Evolutionary conservation across 2,329 filamentous ascomycete species (phyloP).

Genomic region (Didymella sp.): DNA sequence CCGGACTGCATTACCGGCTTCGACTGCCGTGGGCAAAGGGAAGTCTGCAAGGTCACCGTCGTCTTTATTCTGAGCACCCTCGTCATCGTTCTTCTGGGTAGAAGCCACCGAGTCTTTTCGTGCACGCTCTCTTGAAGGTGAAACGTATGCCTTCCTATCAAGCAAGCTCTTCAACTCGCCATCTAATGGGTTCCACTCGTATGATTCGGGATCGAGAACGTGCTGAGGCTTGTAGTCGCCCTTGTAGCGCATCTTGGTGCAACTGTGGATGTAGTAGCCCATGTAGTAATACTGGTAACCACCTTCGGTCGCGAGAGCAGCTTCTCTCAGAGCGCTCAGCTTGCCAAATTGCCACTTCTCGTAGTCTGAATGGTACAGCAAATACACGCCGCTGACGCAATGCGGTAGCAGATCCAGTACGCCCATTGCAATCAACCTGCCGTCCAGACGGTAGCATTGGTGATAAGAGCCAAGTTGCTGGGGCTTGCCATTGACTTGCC

Average conservation of each 20-base stretch:
- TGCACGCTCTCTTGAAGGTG: constrained; percentile 48
- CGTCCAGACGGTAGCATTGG: constrained; percentile 81
- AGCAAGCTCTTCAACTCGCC: constrained; percentile 59
- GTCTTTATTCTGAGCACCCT: not conserved
- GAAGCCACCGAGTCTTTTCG: constrained; percentile 23
- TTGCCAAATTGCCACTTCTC: constrained; percentile 75
- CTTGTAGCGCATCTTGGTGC: constrained; percentile 86
- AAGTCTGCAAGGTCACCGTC: constrained; percentile 28
- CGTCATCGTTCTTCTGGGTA: not conserved
- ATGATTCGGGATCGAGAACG: constrained; percentile 72
- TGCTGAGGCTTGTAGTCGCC: constrained; percentile 78
- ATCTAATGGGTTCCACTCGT: constrained; percentile 68
- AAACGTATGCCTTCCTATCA: constrained; percentile 64
- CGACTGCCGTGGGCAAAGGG: constrained; percentile 35
- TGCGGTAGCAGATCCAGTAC: constrained; percentile 79
- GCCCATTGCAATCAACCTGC: constrained; percentile 75
- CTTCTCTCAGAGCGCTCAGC: constrained; percentile 75
- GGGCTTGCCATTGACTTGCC: constrained; percentile 57
- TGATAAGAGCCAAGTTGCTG: constrained; percentile 75
- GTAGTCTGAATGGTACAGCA: constrained; percentile 79
- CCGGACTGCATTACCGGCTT: constrained; percentile 45
- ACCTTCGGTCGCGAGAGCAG: constrained; percentile 70
- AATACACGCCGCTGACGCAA: constrained; percentile 82
- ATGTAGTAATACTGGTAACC: constrained; percentile 82
- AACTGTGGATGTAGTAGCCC: constrained; percentile 83